Conservation (phyloP, 192 early-diverging fungal species). For the Gigaspora rosea region DNA sequence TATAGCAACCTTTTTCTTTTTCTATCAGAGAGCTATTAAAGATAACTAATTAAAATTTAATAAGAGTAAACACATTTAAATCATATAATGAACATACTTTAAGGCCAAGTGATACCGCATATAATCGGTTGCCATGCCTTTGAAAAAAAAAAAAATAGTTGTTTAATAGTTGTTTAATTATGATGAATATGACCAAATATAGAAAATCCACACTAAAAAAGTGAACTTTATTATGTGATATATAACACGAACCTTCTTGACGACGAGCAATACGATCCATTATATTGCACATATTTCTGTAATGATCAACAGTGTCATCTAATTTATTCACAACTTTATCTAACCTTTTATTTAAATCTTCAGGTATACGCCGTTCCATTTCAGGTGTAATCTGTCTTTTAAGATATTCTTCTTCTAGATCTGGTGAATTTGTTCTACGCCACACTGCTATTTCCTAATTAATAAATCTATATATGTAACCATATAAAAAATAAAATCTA, state of each 20-base stretch:
- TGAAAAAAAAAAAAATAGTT: neutral
- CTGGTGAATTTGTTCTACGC: conserved; percentile 55
- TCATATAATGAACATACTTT: conserved; percentile 45
- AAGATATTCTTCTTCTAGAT: conserved; percentile 59
- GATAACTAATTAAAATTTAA: neutral
- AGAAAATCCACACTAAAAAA: neutral
- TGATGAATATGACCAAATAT: neutral
- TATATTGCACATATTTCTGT: conserved; percentile 58
- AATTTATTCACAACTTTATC: conserved; percentile 50
- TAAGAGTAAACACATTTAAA: neutral
- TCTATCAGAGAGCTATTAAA: conserved; percentile 54
- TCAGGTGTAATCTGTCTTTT: conserved; percentile 40
- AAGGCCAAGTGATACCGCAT: conserved; percentile 57
- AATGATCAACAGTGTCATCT: conserved; percentile 56
- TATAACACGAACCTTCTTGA: conserved; percentile 47
- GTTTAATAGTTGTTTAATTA: neutral
- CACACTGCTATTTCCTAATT: conserved; percentile 61
- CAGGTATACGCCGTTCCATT: conserved; percentile 48
- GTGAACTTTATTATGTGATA: conserved; percentile 3
- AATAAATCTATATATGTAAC: too few relatives aligned
- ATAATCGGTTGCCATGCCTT: conserved; percentile 56
- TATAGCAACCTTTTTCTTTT: conserved; percentile 54
- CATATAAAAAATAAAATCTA: neutral
- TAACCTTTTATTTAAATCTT: conserved; percentile 54
- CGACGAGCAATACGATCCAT: conserved; percentile 65